A percentile compares a stretch with the other conserved stretches of the same genome.
Conservation (phyloP, 345 rosid genomes). For the Salix viminalis region DNA sequence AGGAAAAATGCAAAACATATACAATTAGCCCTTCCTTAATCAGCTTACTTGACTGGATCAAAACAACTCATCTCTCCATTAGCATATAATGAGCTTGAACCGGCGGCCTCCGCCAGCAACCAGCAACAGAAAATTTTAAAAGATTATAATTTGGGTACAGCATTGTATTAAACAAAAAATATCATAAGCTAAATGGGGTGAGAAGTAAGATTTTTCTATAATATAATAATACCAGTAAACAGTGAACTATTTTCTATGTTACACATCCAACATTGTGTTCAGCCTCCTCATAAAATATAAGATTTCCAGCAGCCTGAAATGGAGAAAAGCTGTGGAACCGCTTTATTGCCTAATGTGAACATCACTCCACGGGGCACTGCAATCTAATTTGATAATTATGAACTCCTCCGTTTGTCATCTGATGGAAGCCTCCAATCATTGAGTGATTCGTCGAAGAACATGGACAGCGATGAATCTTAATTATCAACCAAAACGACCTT, state of each 20-base stretch:
- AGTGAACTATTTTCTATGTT: neutral
- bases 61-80: neutral
- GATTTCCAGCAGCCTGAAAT: neutral
- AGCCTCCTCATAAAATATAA: neutral
- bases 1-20: neutral
- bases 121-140: neutral
- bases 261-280: neutral
- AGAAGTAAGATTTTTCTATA: neutral
- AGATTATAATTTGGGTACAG: neutral
- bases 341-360: neutral
- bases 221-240: neutral
- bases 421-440: neutral
- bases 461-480: neutral
- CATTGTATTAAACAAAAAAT: neutral
- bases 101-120: neutral
- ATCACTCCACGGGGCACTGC: neutral
- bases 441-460: neutral
- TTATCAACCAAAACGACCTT: constrained; percentile 12
- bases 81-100: neutral
- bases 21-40: neutral
- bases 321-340: neutral
- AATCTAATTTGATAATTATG: neutral
- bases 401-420: neutral
- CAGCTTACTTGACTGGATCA: neutral
- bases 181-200: neutral